Base-by-base conservation (phyloP, 1,284 basidiomycete species). In the Ganoderma lingzhi region DNA sequence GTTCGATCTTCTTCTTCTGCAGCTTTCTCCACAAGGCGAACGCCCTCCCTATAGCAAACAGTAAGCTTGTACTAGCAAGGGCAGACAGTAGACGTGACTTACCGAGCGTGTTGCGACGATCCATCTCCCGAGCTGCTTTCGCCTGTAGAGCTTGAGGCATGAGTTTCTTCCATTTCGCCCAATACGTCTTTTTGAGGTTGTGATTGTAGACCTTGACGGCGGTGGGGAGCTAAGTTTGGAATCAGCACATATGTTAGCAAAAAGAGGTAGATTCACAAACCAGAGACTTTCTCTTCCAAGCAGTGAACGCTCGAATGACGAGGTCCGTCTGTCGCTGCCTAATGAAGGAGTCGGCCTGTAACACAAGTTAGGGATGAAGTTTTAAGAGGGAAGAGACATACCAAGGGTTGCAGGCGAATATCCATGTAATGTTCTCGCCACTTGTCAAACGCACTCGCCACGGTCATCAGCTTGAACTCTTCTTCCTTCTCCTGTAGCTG, bases 241-340 rank as follows among this genome's bases (percentile, higher is more conserved):
- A 44, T 61, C n/a, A 61, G 28, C 41, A 41, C 59, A 35, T 3
- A 2, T 3, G 12, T 14, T 42, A 12, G 5, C 17, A 14, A 8
- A 6, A 23, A 23, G 5, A 35, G 94, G 6, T 64, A 53, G 56
- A 55, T 44, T 45, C 37, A 78, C 82, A 75, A 75, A 93, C 93
- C 78, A 86, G 87, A 30, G 93, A 93, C 78, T 86, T 92, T 6
- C 88, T 85, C 77, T 90, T 86, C 93, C 93, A 95, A 61, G 88
- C 84, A 15, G 85, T 84, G 77, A 94, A 94, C 1, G 88, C 87
- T 28, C 86, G 85, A 79, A 88, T 90, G 69, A 93, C 80, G 28
- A 87, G 76, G 76, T 88, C 90, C 69, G 84, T 85, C 72, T 90
- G 87, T 61, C 82, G 86, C 69, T 90, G 88, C 55, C 87, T 71